Percentiles rank a stretch among this genome's conserved stretches.
These are phyloP conservation scores for Hydnomerulius pinastri DNA, from an alignment of 768 basidiomycete species.

Conservation along the genomic window DNA sequence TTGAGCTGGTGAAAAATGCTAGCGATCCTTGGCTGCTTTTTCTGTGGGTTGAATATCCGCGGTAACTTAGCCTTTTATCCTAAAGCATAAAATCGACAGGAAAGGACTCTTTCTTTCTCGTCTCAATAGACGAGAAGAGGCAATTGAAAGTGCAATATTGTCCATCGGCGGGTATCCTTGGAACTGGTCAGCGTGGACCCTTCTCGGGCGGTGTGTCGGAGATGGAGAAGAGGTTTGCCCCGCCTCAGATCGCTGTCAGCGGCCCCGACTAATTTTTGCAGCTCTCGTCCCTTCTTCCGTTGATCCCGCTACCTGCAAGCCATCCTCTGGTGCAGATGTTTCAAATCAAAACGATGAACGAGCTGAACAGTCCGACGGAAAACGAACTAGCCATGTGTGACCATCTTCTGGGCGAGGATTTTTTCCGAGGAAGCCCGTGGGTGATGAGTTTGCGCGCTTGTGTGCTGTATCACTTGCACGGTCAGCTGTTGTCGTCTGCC, in stretches of 20 bases:
- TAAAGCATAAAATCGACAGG: slow-evolving; percentile 40
- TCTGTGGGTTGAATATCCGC: slow-evolving; percentile 51
- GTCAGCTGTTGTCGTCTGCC: slow-evolving; percentile 43
- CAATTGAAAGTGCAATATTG: slow-evolving; percentile 75
- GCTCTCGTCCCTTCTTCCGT: slow-evolving; percentile 45
- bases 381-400: slow-evolving; percentile 82
- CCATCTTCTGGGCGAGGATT: slow-evolving; percentile 64
- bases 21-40: slow-evolving; percentile 85
- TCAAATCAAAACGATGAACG: slow-evolving; percentile 86
- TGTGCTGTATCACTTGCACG: slow-evolving; percentile 87
- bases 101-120: slow-evolving; percentile 84
- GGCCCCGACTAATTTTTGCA: slow-evolving; percentile 23
- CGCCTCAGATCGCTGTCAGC: neutral
- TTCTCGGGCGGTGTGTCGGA: slow-evolving; percentile 75
- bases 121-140: slow-evolving; percentile 77
- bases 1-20: slow-evolving; percentile 56
- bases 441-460: slow-evolving; percentile 85
- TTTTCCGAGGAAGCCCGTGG: slow-evolving; percentile 84
- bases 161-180: slow-evolving; percentile 82
- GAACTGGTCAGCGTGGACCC: slow-evolving; percentile 94
- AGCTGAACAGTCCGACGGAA: slow-evolving; percentile 87
- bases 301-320: slow-evolving; percentile 49
- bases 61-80: neutral
- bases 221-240: slow-evolving; percentile 80
- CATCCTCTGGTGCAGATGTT: slow-evolving; percentile 70